Conservation (phyloP, 2,329 filamentous ascomycete species). For the Diplocarpon mali region DNA sequence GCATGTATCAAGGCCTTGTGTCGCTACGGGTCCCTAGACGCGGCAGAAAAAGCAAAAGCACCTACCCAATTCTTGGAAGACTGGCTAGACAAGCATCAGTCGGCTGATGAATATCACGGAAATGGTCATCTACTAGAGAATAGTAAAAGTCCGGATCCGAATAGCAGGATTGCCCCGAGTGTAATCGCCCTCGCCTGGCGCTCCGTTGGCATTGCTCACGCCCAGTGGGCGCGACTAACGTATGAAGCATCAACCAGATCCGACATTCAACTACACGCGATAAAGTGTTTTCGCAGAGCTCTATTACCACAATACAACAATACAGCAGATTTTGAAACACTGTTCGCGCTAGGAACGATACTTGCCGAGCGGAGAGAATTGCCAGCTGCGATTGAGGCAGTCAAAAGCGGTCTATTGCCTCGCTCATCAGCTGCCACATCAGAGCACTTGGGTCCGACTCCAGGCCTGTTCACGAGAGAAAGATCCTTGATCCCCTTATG, state of each 20-base stretch:
- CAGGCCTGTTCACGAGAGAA: conserved; percentile 38
- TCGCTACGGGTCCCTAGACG: conserved; percentile 63
- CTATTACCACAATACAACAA: conserved; percentile 55
- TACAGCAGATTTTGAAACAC: conserved; percentile 59
- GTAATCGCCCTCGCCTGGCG: conserved; percentile 65
- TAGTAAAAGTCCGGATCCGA: conserved; percentile 2
- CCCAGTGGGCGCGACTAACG: conserved; percentile 77
- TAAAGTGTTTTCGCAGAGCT: conserved; percentile 63
- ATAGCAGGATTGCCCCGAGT: conserved; percentile 40
- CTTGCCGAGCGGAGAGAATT: conserved; percentile 80
- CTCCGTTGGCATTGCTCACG: conserved; percentile 74
- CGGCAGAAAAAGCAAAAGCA: conserved; percentile 67
- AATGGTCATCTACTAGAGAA: conserved; percentile 13
- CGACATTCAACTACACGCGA: conserved; percentile 66
- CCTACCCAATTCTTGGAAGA: conserved; percentile 62
- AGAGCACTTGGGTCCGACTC: conserved; percentile 24
- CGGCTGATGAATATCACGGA: conserved; percentile 11
- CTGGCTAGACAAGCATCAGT: conserved; percentile 54
- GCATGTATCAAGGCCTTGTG: conserved; percentile 74
- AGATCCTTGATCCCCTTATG: conserved; percentile 66
- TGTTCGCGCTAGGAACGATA: conserved; percentile 75
- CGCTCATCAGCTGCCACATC: conserved; percentile 32
- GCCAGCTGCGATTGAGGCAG: conserved; percentile 66
- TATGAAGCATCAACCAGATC: conserved; percentile 61
- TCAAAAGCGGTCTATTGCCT: conserved; percentile 63